Evolutionary conservation across 2,329 filamentous ascomycete genomes (phyloP).

Genomic region (Talaromyces sp.): DNA sequence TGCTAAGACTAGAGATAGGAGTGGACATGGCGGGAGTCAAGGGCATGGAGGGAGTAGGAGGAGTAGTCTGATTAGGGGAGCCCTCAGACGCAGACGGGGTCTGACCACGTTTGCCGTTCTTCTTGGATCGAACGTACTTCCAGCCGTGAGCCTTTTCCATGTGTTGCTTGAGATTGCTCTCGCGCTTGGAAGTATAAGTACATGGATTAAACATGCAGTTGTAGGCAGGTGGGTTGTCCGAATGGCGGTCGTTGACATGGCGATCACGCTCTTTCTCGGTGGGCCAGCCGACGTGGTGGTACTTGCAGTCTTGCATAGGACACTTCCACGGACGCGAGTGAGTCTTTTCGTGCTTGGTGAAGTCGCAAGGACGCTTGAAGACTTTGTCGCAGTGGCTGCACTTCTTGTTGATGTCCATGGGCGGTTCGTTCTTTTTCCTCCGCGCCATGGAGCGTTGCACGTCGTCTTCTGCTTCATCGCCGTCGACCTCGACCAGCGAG

Average conservation of each 20-base stretch:
- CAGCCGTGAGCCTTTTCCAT: constrained; percentile 97
- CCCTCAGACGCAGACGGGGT: constrained; percentile 9
- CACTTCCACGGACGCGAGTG: constrained; percentile 98
- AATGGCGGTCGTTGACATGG: constrained; percentile 96
- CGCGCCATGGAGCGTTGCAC: constrained; percentile 92
- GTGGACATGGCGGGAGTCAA: constrained; percentile 18
- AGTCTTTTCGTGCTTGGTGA: constrained; percentile 98
- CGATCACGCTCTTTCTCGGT: constrained; percentile 97
- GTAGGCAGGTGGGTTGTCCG: constrained; percentile 71
- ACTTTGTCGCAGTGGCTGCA: constrained; percentile 84
- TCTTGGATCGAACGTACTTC: constrained; percentile 89
- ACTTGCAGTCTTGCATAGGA: constrained; percentile 67
- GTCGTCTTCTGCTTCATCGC: constrained; percentile 65
- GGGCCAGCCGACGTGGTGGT: constrained; percentile 84
- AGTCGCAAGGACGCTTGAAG: constrained; percentile 94
- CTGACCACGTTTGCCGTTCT: constrained; percentile 66
- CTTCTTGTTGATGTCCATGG: constrained; percentile 76
- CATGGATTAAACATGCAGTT: constrained; percentile 80
- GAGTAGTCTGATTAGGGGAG: constrained; percentile 10
- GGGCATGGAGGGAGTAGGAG: neutral
- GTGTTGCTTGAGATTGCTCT: constrained; percentile 97
- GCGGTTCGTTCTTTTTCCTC: constrained; percentile 86
- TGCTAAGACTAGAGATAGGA: constrained; percentile 15
- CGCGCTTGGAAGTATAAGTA: constrained; percentile 89
- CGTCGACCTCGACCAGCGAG: constrained; percentile 32